Evolutionary conservation across 73 alveolate species (phyloP).

Genomic region (Diophrys sp.): DNA sequence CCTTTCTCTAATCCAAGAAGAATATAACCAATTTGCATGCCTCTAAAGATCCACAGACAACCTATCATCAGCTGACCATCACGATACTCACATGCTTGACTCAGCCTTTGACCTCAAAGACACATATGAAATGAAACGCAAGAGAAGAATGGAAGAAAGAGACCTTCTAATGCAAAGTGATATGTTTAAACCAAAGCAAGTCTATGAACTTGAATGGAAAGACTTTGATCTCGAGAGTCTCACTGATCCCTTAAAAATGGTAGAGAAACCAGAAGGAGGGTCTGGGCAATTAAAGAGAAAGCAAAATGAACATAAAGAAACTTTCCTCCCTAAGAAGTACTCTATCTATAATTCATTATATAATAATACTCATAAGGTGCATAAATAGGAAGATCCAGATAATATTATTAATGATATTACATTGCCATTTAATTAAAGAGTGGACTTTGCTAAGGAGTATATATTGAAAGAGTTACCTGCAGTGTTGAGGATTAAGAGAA

Average conservation of each 20-base stretch:
- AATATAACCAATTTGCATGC: too few species aligned
- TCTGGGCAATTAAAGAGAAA: slow-evolving; percentile 5
- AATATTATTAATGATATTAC: slow-evolving; percentile 24
- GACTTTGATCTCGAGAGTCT: neutral
- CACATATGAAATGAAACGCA: neutral
- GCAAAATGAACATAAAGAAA: slow-evolving; percentile 53
- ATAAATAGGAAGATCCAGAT: slow-evolving; percentile 33
- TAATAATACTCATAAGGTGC: slow-evolving; percentile 4
- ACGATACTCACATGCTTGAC: too few species aligned
- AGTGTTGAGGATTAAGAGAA: slow-evolving; percentile 12
- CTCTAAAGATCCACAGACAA: too few species aligned
- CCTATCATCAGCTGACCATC: too few species aligned
- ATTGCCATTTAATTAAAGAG: slow-evolving; percentile 5
- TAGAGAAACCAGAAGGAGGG: neutral
- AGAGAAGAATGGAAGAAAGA: neutral
- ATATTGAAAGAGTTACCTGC: slow-evolving; percentile 26
- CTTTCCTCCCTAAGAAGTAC: slow-evolving; percentile 40
- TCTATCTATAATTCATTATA: neutral
- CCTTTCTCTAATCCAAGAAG: too few species aligned
- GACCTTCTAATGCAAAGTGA: neutral
- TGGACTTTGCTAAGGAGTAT: slow-evolving; percentile 19
- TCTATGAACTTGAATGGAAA: neutral
- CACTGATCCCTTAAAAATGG: neutral
- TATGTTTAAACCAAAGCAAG: neutral
- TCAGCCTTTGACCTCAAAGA: too few species aligned